Evolutionary conservation across 805 yeast genomes (phyloP).

Genomic region (Wickerhamiella azymoides): DNA sequence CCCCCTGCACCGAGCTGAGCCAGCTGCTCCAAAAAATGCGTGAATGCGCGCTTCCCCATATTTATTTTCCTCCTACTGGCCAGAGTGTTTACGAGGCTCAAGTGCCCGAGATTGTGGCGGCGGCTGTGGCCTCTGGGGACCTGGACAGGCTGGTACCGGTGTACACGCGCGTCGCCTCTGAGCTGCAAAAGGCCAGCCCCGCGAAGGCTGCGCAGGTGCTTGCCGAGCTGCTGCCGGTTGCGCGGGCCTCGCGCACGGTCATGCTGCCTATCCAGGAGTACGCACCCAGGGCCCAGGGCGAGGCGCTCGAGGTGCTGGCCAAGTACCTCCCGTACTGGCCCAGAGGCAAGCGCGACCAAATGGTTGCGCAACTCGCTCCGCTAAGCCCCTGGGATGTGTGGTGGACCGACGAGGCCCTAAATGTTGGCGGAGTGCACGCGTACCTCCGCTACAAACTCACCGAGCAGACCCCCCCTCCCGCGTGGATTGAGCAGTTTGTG

Average conservation of each 20-base stretch:
- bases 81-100: not conserved
- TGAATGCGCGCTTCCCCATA: not conserved
- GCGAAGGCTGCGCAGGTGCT: not conserved
- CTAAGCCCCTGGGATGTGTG: not conserved
- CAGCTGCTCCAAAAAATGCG: constrained; percentile 3
- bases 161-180: not conserved
- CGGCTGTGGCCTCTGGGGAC: not conserved
- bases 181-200: not conserved
- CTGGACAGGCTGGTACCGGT: not conserved
- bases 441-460: not conserved
- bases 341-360: not conserved
- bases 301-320: not conserved
- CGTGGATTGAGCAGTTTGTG: not conserved
- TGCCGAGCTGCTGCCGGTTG: constrained; percentile 6
- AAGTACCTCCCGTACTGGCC: constrained; percentile 9
- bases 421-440: not conserved
- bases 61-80: constrained; percentile 9
- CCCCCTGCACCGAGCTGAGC: not conserved
- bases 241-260: not conserved
- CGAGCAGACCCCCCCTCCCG: not conserved
- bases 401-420: not conserved
- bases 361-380: not conserved
- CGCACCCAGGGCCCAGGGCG: not conserved
- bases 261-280: constrained; percentile 9
- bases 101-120: not conserved